These are phyloP conservation scores for Vickermania spadyakhi DNA, from an alignment of 208 protist genomes.

Conservation along the genomic window DNA sequence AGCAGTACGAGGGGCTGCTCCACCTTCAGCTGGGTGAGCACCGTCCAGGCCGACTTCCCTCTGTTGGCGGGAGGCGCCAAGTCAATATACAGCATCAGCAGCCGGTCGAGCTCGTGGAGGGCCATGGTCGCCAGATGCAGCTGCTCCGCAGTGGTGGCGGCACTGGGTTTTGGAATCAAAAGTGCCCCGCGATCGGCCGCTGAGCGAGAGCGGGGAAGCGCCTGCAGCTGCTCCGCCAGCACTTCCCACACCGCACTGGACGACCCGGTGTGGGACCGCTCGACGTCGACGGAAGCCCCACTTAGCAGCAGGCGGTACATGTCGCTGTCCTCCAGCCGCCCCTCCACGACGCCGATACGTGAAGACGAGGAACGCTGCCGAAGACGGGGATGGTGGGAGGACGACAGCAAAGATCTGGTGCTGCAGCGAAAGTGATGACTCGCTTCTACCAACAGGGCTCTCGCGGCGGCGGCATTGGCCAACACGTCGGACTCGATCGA, in stretches of 20 bases:
- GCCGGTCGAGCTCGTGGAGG: slow-evolving; percentile 24
- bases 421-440: neutral
- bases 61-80: slow-evolving; percentile 41
- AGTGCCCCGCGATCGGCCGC: neutral
- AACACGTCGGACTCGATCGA: slow-evolving; percentile 36
- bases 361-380: neutral
- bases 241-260: neutral
- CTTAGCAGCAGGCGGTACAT: neutral
- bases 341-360: neutral
- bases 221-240: neutral
- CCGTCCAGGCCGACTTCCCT: slow-evolving; percentile 46
- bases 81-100: slow-evolving; percentile 53
- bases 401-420: neutral
- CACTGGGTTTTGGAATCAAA: neutral
- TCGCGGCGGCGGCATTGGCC: slow-evolving; percentile 14
- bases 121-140: neutral
- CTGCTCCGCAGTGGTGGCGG: neutral
- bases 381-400: neutral
- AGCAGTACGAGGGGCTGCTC: slow-evolving; percentile 63
- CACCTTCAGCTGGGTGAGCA: slow-evolving; percentile 55
- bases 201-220: neutral
- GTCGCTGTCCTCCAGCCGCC: no score
- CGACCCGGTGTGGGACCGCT: neutral
- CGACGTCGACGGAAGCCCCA: neutral
- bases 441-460: slow-evolving; percentile 9